Evolutionary conservation across 78 protist species (phyloP), one percentile per base, ranked within the genome.

Genomic region (Bodo saltans): DNA sequence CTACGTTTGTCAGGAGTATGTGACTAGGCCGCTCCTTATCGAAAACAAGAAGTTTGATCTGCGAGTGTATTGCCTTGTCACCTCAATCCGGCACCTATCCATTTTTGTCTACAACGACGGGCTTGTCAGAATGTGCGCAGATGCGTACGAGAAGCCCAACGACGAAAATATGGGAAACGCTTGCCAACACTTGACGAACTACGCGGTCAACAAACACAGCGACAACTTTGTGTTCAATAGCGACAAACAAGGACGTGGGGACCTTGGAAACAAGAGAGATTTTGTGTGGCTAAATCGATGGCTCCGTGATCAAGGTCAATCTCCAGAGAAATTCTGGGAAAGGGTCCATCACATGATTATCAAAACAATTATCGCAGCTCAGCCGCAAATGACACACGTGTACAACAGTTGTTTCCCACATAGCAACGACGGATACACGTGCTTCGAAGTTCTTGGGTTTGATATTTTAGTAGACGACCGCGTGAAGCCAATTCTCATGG

Each of bases 161-260:
- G 72, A 83, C 39, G 80, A 4, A 30, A 81, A 81, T 72, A 3
- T 81, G 38, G 33, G 28, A 29, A 34, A 75, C 52, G 37, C 0
- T 33, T 70, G 12, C 47, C 60, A 67, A 87, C 92, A 89, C 73
- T 78, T 89, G 70, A 89, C 92, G 26, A 89, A 89, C 86, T 89
- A 89, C 72, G 88, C 89, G 34, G 72, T 86, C 68, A 86, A 86
- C 84, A 70, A 73, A 37, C 4, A 67, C 67, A 8, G 0, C 38
- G 89, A 70, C 32, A 41, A 83, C 60, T 83, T 71, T 35, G 86
- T 68, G 21, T 60, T 68, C 40, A 70, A 83, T 32, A 3, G 40
- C 25, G 86, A 83, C 74, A 3, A 27, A 27, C 69, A 76, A n/a
- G 78, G 34, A 1, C 40, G 37, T 27, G 90, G 75, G 4, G 70